Percentiles rank a stretch among this genome's conserved stretches.
Conservation (phyloP, 441 rosid genomes). For the Adansonia gregorii region DNA sequence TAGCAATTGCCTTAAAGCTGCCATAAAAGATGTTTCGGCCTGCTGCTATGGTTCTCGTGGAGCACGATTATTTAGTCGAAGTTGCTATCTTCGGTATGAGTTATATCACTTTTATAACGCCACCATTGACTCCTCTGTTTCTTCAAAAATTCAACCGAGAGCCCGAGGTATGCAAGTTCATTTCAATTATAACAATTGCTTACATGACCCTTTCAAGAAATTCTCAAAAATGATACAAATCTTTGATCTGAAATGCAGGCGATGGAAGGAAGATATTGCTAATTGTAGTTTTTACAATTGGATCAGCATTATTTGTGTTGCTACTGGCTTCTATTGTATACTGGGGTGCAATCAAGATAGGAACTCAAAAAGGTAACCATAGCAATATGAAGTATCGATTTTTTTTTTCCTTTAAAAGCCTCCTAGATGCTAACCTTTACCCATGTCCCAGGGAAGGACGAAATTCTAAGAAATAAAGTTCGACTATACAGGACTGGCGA, state of each 20-base stretch:
- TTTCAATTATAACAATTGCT: neutral
- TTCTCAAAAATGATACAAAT: neutral
- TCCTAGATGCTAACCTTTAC: neutral
- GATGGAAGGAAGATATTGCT: slow-evolving; percentile 26
- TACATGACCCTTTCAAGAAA: neutral
- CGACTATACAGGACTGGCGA: slow-evolving; percentile 8
- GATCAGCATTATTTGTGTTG: neutral
- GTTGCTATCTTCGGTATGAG: slow-evolving; percentile 40
- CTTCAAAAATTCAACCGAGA: neutral
- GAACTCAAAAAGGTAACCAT: slow-evolving; percentile 20
- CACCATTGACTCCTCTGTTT: neutral
- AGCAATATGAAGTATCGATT: too few species aligned
- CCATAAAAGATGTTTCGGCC: slow-evolving; percentile 3
- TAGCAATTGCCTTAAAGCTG: slow-evolving; percentile 25
- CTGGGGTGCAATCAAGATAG: slow-evolving; percentile 8
- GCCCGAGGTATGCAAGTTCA: slow-evolving; percentile 3
- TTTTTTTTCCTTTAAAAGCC: neutral
- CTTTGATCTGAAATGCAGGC: slow-evolving; percentile 27
- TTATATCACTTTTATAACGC: slow-evolving; percentile 28
- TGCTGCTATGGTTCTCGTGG: slow-evolving; percentile 25
- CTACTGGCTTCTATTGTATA: slow-evolving; percentile 16
- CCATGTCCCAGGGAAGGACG: slow-evolving; percentile 21
- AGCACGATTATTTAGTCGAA: slow-evolving; percentile 27
- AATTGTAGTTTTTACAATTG: slow-evolving; percentile 25
- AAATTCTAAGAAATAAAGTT: neutral